Percentiles rank a stretch among this genome's conserved stretches.
These are phyloP conservation scores for Ceraceosorus guamensis DNA, from an alignment of 1,284 basidiomycete genomes.

Conservation along the genomic window DNA sequence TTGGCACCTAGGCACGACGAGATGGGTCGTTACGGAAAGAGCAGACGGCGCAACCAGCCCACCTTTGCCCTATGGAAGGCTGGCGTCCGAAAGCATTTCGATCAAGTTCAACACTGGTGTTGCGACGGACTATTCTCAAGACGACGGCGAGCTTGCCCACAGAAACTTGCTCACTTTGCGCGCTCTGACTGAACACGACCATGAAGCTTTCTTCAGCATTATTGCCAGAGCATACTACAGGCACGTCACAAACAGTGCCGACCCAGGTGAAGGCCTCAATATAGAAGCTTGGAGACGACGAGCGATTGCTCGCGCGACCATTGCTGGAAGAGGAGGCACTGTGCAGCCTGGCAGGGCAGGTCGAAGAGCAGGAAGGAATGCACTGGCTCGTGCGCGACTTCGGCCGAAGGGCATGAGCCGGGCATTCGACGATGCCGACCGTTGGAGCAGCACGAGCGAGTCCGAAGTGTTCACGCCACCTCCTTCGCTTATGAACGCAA, in stretches of 20 bases:
- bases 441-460: constrained; percentile 30
- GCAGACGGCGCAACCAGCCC: constrained; percentile 14
- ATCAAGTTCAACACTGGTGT: not conserved
- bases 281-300: constrained; percentile 23
- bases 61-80: constrained; percentile 6
- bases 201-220: constrained; percentile 17
- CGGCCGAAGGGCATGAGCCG: constrained; percentile 21
- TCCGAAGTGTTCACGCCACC: constrained; percentile 12
- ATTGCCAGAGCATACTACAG: constrained; percentile 20
- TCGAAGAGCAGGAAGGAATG: constrained; percentile 20
- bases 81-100: constrained; percentile 2
- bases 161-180: constrained; percentile 15
- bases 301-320: constrained; percentile 21
- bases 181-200: constrained; percentile 23
- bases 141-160: not conserved
- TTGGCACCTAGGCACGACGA: constrained; percentile 15
- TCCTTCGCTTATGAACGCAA: not conserved
- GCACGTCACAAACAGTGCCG: not conserved
- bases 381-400: constrained; percentile 17
- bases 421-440: constrained; percentile 35
- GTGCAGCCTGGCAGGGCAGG: constrained; percentile 20
- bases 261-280: not conserved
- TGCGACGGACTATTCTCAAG: not conserved
- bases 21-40: constrained; percentile 14
- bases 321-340: constrained; percentile 32